Evolutionary conservation across 345 rosid species (phyloP).

Genomic region (Boechera retrofracta): DNA sequence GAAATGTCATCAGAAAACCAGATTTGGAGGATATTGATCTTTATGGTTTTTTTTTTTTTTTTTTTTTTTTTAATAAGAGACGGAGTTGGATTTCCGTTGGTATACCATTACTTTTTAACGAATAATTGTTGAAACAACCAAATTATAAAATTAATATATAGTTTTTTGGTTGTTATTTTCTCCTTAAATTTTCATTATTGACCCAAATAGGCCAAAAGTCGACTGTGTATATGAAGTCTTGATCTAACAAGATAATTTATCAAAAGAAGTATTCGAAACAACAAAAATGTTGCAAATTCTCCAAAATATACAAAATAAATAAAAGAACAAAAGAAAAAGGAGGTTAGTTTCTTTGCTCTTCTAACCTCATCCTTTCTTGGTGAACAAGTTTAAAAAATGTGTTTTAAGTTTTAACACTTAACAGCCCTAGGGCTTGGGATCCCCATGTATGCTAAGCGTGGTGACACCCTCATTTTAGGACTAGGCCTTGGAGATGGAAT

Average conservation of each 20-base stretch:
- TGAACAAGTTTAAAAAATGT: not conserved
- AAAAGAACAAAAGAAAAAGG: not conserved
- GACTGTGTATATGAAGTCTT: not conserved
- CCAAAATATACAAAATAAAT: constrained; percentile 17
- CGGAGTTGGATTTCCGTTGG: no score
- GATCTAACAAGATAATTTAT: constrained; percentile 1
- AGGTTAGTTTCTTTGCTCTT: constrained; percentile 29
- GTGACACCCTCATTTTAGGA: constrained; percentile 54
- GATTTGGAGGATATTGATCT: no score
- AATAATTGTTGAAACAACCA: no score
- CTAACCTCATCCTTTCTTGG: constrained; percentile 28
- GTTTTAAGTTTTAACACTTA: constrained; percentile 21
- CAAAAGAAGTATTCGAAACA: not conserved
- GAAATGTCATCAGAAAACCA: no score
- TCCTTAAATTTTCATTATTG: no score
- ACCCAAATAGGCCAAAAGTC: no score
- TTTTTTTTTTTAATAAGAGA: no score
- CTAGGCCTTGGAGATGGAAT: constrained; percentile 66
- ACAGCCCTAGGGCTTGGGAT: constrained; percentile 52
- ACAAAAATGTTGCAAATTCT: constrained; percentile 19
- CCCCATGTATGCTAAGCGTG: constrained; percentile 55
- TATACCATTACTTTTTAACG: no score
- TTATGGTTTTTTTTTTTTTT: no score
- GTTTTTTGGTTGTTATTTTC: no score
- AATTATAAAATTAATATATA: no score